These are phyloP conservation scores for Thelonectria discophora DNA, from an alignment of 2,329 filamentous ascomycete genomes.

Conservation along the genomic window DNA sequence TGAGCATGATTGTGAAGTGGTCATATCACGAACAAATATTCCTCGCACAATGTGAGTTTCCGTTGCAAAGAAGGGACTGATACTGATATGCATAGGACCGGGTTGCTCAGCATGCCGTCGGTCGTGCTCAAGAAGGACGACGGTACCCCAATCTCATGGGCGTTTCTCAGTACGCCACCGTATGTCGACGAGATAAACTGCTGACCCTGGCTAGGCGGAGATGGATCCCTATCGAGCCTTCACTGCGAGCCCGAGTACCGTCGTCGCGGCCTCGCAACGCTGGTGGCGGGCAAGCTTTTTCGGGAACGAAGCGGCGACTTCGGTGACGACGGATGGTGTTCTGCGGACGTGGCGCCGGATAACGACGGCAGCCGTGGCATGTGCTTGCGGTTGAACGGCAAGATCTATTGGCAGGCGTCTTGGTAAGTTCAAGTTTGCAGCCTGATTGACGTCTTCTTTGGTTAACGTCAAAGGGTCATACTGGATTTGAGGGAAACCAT, in stretches of 20 bases:
- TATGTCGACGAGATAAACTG: neutral
- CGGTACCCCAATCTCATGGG: constrained; percentile 68
- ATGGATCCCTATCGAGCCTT: constrained; percentile 68
- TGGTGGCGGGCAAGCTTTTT: constrained; percentile 66
- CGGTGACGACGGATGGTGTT: constrained; percentile 60
- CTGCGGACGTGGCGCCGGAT: constrained; percentile 70
- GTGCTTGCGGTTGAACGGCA: constrained; percentile 69
- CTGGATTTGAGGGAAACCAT: constrained; percentile 26
- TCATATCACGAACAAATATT: constrained; percentile 64
- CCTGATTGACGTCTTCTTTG: neutral
- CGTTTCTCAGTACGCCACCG: constrained; percentile 58
- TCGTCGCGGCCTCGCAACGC: constrained; percentile 69
- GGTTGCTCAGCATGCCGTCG: constrained; percentile 56
- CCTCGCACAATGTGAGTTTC: constrained; percentile 59
- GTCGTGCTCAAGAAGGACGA: constrained; percentile 56
- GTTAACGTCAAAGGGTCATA: constrained; percentile 32
- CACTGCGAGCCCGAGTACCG: constrained; percentile 70
- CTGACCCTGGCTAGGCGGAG: constrained; percentile 53
- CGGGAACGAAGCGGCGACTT: constrained; percentile 57
- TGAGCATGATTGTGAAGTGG: constrained; percentile 63
- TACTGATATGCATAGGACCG: constrained; percentile 46
- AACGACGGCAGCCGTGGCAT: constrained; percentile 70
- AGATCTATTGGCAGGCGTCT: constrained; percentile 62
- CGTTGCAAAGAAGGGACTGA: neutral
- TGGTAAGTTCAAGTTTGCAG: constrained; percentile 57